phyloP scores from a whole-genome alignment of 441 rosid species.

The Raphanus hybrid region DNA sequence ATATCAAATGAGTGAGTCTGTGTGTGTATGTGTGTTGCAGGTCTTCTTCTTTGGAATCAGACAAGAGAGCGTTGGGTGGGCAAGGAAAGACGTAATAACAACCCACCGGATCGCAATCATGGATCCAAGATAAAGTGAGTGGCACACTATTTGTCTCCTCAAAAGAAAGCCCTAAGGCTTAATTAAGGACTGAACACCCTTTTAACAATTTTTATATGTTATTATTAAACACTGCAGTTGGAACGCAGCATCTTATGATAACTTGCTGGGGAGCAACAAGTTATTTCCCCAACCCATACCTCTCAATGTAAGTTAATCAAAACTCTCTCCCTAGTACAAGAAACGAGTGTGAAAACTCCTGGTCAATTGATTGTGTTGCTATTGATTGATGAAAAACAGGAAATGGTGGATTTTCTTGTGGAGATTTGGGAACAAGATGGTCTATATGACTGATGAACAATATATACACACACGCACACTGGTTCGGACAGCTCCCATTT shows the following conservation, averaged over 20 bases:
- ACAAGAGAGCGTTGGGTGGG: constrained; percentile 68
- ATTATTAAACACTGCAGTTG: constrained; percentile 52
- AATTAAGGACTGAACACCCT: too few species aligned
- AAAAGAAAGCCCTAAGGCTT: too few species aligned
- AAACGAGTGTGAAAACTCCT: not conserved
- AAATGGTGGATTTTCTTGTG: constrained; percentile 93
- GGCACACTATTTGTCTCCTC: constrained; percentile 4
- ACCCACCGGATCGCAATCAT: constrained; percentile 39
- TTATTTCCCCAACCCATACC: constrained; percentile 64
- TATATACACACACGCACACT: not conserved
- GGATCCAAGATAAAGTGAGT: constrained; percentile 71
- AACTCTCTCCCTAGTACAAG: not conserved
- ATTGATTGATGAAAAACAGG: constrained; percentile 51
- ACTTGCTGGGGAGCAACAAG: constrained; percentile 72
- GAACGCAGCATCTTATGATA: constrained; percentile 60
- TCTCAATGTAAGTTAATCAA: constrained; percentile 56
- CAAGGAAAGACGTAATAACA: constrained; percentile 45
- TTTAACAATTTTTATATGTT: not conserved
- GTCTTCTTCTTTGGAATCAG: constrained; percentile 77
- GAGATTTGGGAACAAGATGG: constrained; percentile 95
- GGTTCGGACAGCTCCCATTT: constrained; percentile 30
- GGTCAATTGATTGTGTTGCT: not conserved
- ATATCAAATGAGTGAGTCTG: not conserved
- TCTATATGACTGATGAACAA: constrained; percentile 64
- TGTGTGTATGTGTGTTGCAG: constrained; percentile 51